Evolutionary conservation across 768 basidiomycete species (phyloP).

Genomic region (Lactifluus echinatus): DNA sequence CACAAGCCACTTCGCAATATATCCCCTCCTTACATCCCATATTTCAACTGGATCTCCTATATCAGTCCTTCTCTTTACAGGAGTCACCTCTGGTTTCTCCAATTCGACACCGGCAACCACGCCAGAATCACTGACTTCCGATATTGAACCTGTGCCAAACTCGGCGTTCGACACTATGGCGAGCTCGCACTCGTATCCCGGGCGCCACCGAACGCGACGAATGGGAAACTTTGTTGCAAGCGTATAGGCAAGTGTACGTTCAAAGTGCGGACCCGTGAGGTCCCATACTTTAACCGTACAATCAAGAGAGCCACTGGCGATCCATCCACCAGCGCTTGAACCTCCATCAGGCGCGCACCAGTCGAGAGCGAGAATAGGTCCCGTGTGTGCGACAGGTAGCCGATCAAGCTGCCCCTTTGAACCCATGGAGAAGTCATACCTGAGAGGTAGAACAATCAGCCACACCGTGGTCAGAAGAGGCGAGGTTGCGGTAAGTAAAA

Average conservation of each 20-base stretch:
- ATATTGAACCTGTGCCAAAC: conserved; percentile 32
- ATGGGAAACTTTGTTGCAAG: conserved; percentile 71
- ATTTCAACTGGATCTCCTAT: conserved; percentile 64
- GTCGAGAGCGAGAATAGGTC: conserved; percentile 63
- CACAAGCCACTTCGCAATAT: conserved; percentile 78
- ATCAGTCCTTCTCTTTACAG: conserved; percentile 13
- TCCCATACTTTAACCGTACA: conserved; percentile 81
- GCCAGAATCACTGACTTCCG: conserved; percentile 19
- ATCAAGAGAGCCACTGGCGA: conserved; percentile 74
- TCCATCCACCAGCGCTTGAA: conserved; percentile 45
- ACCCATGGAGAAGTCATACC: conserved; percentile 77
- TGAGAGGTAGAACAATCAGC: conserved; percentile 21
- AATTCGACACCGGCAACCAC: background rate
- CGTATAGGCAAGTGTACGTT: conserved; percentile 56
- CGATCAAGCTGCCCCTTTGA: conserved; percentile 66
- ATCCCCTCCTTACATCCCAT: conserved; percentile 78
- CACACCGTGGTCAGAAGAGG: too few species aligned
- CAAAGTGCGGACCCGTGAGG: conserved; percentile 48
- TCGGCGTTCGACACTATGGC: conserved; percentile 63
- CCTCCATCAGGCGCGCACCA: conserved; percentile 42
- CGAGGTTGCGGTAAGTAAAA: background rate
- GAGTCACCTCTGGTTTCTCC: conserved; percentile 13
- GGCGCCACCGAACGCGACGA: conserved; percentile 68
- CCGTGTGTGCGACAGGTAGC: conserved; percentile 63
- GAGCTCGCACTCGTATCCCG: conserved; percentile 65